Evolutionary conservation across 345 rosid species (phyloP), one percentile per base, ranked within the genome.

Genomic region (Acer saccharum): DNA sequence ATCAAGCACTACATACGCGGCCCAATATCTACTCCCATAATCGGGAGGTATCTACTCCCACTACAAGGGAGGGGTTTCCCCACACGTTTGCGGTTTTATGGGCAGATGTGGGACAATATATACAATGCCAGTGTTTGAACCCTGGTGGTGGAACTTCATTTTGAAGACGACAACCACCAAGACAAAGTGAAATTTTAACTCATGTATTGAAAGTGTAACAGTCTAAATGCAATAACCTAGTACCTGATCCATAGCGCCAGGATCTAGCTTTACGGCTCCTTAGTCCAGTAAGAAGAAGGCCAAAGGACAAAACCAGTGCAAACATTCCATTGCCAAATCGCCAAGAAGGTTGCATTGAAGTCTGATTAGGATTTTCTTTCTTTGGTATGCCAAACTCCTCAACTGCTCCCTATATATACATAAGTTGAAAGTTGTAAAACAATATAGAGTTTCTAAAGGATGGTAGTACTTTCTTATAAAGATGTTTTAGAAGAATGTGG

Each of bases 291-390:
- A 84, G 83, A 78, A 89, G 88, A 77, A 89, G 90, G 62, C 89
- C 92, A 78, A 89, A 89, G 43, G 90, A 85, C 67, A 89, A 69
- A 71, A 89, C 90, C 74, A 89, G 65, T 7, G 92, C 92, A 81
- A 89, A 89, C 92, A 89, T 87, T 76, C 92, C 92, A 84, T 89
- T 87, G 27, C 87, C 87, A 63, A 89, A 89, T 68, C 92, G 81
- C 92, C 92, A 89, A 65, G 90, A 72, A 48, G 82, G 79, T 71
- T 86, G 81, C 18, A 89, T 50, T 14, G 87, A 86, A 52, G 84
- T 71, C 67, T 80, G 86, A 74, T 81, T 81, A 71, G 79, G 79
- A 68, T 87, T 84, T 80, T 87, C 92, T 58, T 87, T 87, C 82
- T 84, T 7, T 9, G 92, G 89, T 71, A 81, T 62, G 85, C 90